Evolutionary conservation across 169 alveolate genomes (phyloP).

Genomic region (Babesia bigemina): DNA sequence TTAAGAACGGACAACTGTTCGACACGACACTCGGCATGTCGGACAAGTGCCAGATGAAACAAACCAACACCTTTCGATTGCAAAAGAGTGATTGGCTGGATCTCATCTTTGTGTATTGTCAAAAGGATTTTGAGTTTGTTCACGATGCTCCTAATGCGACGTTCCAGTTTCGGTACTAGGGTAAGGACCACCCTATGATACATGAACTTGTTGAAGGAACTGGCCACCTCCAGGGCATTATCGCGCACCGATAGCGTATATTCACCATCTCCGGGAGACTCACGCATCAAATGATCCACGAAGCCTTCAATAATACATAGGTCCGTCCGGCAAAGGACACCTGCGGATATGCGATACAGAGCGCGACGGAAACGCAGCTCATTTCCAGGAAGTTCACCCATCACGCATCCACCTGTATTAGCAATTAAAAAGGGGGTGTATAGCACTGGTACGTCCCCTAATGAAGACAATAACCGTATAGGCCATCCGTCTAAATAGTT

Average conservation of each 20-base stretch:
- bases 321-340: constrained; percentile 27
- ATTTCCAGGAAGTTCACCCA: constrained; percentile 6
- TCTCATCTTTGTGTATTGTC: neutral
- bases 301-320: neutral
- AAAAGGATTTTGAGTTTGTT: neutral
- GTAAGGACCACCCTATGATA: constrained; percentile 10
- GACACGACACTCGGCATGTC: constrained; percentile 1
- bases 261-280: neutral
- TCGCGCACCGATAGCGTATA: neutral
- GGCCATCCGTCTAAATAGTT: too few species aligned
- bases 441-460: neutral
- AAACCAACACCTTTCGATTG: constrained; percentile 8
- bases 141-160: neutral
- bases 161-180: constrained; percentile 7
- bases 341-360: constrained; percentile 13
- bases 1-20: constrained; percentile 19
- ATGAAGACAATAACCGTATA: neutral
- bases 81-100: neutral
- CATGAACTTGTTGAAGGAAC: constrained; percentile 25
- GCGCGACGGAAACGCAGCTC: constrained; percentile 17
- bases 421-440: constrained; percentile 1
- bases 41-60: constrained; percentile 6
- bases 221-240: neutral
- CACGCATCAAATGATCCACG: neutral
- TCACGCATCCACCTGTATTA: neutral